Conservation (phyloP, 108 stramenopile genomes). For the Nitzschia sp. region DNA sequence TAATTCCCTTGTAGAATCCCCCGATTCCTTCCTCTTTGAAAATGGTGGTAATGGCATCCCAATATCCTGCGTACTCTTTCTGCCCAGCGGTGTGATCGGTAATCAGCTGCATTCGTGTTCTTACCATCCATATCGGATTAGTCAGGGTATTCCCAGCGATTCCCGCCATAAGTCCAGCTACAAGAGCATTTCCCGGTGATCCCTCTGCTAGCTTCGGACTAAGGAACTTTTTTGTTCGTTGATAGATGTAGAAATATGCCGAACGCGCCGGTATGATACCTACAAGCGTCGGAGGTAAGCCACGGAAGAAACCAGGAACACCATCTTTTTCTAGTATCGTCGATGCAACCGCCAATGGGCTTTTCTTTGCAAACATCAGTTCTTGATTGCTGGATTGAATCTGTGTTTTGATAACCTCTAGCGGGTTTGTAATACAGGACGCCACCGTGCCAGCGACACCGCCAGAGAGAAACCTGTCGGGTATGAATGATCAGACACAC, state of each 20-base stretch:
- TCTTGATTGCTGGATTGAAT: constrained; percentile 81
- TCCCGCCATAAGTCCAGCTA: constrained; percentile 68
- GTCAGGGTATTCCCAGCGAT: constrained; percentile 83
- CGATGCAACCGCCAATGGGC: constrained; percentile 66
- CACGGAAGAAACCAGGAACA: constrained; percentile 67
- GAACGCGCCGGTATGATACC: constrained; percentile 94
- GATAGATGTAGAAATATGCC: constrained; percentile 88
- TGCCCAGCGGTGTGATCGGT: constrained; percentile 82
- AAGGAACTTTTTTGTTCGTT: constrained; percentile 58
- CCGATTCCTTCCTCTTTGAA: constrained; percentile 77
- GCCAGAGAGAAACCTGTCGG: constrained; percentile 65
- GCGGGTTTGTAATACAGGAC: constrained; percentile 76
- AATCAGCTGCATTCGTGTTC: constrained; percentile 86
- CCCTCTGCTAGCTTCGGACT: constrained; percentile 60
- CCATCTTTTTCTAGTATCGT: constrained; percentile 78
- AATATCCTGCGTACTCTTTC: constrained; percentile 70
- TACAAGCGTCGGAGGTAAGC: constrained; percentile 81
- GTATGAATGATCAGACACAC: constrained; percentile 6
- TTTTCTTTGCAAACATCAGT: constrained; percentile 26
- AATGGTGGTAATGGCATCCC: constrained; percentile 78
- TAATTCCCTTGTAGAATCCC: constrained; percentile 90
- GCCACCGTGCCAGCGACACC: constrained; percentile 84
- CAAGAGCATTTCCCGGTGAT: constrained; percentile 59
- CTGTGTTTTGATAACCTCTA: constrained; percentile 93
- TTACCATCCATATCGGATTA: constrained; percentile 96